Base-by-base conservation (phyloP, 73 alveolate species). In the Uronychia binucleata region DNA sequence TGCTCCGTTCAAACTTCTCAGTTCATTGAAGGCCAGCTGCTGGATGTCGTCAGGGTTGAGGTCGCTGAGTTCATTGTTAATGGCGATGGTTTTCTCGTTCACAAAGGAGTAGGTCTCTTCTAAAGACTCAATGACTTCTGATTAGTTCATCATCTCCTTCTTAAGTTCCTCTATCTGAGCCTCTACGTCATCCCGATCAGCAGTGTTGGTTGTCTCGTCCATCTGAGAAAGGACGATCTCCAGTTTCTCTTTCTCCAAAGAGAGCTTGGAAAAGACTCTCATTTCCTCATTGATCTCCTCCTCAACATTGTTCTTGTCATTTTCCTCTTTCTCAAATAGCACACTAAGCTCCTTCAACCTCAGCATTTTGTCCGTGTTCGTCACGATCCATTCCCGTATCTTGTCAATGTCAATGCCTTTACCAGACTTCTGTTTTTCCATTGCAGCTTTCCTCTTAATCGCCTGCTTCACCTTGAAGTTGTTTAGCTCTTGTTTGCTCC, bases 61-160 rank as follows among this genome's bases (percentile, higher is more conserved):
- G 0, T 86, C 78, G 28, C 34, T 30, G 19, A 92, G 31, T 28
- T 87, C 84, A 25, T 76, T 46, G 57, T 78, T 78, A 26, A 88
- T 8, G 31, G 46, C 82, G 34, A 75, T 74, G 31, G 91, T 83
- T 75, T 86, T 87, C 26, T 79, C 83, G 29, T 87, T 78, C 0
- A 79, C 74, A 78, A 80, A 88, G 26, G 67, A 90, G 28, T 57
- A 34, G 77, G 91, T 91, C 33, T 92, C 96, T 59, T 91, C 96
- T 11, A 91, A 80, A 0, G 88, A 59, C 33, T 93, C 98, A 33
- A 91, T 57, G 34, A 75, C 77, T 0, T 92, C 96, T 34, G 46
- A 77, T 0, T 84, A 28, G 26, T 83, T 87, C 59, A 78, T 83
- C 75, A 85, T 46, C 77, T 88, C 88, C 0, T 29, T 34, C 31